These are phyloP conservation scores for Pecoramyces ruminantium DNA, from an alignment of 192 early-diverging fungal species.

Conservation along the genomic window DNA sequence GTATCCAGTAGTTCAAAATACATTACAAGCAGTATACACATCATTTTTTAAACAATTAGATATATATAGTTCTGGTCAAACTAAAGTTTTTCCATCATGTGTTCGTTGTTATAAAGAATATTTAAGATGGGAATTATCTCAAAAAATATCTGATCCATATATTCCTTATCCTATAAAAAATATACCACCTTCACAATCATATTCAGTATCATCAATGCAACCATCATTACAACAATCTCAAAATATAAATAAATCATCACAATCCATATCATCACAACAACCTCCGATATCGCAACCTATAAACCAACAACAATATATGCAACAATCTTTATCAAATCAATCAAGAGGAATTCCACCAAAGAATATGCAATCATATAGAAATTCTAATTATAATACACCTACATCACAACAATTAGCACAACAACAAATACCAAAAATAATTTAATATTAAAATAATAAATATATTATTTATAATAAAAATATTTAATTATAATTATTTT, in stretches of 20 bases:
- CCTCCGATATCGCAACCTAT: not conserved
- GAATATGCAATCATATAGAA: not conserved
- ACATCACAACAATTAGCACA: not conserved
- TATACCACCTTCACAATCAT: not conserved
- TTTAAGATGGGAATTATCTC: not conserved
- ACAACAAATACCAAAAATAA: not conserved
- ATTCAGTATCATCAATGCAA: not conserved
- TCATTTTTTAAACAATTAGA: constrained; percentile 49
- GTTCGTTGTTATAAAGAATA: not conserved
- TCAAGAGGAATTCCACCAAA: not conserved
- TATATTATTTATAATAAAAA: too few species aligned
- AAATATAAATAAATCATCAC: too few species aligned
- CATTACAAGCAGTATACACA: constrained; percentile 26
- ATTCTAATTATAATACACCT: not conserved
- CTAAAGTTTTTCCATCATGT: not conserved
- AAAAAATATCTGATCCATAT: not conserved
- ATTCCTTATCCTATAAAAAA: not conserved
- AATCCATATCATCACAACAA: not conserved
- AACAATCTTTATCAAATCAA: too few species aligned
- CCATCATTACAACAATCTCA: not conserved
- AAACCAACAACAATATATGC: not conserved
- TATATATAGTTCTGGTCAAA: constrained; percentile 4
- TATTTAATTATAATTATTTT: too few species aligned
- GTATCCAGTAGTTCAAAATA: constrained; percentile 41
- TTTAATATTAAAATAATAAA: not conserved